Conservation (phyloP, 176 grass and related monocot species). For the Aegilops longissima region DNA sequence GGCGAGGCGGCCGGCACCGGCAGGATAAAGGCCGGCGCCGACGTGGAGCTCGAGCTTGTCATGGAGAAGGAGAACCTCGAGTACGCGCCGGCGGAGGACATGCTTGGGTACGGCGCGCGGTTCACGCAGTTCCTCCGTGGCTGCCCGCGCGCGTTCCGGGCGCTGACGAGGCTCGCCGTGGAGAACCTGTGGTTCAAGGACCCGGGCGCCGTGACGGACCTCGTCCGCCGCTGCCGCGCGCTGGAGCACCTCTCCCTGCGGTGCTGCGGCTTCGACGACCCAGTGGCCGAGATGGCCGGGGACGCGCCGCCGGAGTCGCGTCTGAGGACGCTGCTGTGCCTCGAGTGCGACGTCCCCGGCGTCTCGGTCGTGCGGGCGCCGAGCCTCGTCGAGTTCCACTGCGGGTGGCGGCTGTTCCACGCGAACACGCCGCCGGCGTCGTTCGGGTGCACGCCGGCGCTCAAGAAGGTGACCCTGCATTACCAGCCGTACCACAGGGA, state of each 20-base stretch:
- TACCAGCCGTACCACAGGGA: neutral
- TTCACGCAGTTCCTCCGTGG: slow-evolving; percentile 1
- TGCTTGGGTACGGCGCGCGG: slow-evolving; percentile 6
- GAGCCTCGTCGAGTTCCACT: neutral
- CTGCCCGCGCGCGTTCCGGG: slow-evolving; percentile 10
- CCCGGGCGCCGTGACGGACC: neutral
- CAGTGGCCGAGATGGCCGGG: neutral
- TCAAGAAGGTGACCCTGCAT: neutral
- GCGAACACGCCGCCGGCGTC: neutral
- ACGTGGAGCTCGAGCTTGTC: neutral
- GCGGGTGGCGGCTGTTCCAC: neutral
- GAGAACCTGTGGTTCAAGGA: neutral
- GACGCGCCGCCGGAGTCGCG: slow-evolving; percentile 13
- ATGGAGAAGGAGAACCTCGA: neutral
- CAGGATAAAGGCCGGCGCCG: neutral
- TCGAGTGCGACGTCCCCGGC: slow-evolving; percentile 10
- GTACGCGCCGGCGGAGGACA: neutral
- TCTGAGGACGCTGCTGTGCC: neutral
- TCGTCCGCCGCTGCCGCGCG: neutral
- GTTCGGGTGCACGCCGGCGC: neutral
- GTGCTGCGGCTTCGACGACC: neutral
- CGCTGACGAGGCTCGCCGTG: neutral
- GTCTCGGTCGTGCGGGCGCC: neutral
- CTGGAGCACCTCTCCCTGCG: neutral
- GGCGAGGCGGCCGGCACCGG: neutral